These are phyloP conservation scores for Plasmodium gonderi DNA, from an alignment of 169 alveolate species.

Conservation along the genomic window DNA sequence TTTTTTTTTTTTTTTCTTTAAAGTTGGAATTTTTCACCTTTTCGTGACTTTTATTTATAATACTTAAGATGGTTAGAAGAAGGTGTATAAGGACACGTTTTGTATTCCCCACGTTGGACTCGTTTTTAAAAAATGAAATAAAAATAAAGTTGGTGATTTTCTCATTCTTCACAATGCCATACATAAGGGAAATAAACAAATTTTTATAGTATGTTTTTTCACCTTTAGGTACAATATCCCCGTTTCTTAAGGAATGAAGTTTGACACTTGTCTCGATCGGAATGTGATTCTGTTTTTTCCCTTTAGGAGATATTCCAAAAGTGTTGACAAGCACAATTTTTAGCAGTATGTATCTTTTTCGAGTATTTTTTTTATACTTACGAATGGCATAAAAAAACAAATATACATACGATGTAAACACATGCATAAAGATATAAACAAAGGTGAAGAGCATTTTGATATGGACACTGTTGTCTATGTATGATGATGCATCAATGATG, in stretches of 20 bases:
- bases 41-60: neutral
- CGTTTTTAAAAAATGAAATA: neutral
- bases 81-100: neutral
- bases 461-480: neutral
- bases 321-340: constrained; percentile 17
- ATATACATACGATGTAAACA: neutral
- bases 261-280: neutral
- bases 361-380: neutral
- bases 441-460: neutral
- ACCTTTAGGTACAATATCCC: neutral
- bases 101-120: neutral
- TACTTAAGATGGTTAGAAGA: constrained; percentile 14
- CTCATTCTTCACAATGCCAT: neutral
- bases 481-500: neutral
- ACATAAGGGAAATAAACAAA: neutral
- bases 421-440: neutral
- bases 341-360: constrained; percentile 11
- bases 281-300: neutral
- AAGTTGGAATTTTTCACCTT: neutral
- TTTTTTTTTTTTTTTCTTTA: neutral
- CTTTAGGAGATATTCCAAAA: neutral
- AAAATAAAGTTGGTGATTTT: neutral
- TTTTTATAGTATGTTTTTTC: neutral
- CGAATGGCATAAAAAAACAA: neutral
- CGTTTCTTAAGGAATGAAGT: neutral